phyloP scores from a whole-genome alignment of 2,329 filamentous ascomycete species.

The Pseudogymnoascus sp. region DNA sequence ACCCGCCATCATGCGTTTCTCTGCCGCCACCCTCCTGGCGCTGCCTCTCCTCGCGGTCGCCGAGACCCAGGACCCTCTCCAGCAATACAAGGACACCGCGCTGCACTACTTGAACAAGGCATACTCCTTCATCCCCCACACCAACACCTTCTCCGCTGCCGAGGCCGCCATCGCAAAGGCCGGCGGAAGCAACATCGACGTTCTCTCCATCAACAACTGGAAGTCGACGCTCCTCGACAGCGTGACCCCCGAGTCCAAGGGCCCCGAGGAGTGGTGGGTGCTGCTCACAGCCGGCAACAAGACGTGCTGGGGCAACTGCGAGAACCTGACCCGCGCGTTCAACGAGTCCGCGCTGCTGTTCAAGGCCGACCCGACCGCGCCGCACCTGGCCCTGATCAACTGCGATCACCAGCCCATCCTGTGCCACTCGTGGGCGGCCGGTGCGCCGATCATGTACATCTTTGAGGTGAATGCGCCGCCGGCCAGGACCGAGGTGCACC shows the following conservation, averaged over 20 bases:
- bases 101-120: conserved; percentile 57
- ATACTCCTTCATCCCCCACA: conserved; percentile 46
- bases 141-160: conserved; percentile 35
- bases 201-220: conserved; percentile 64
- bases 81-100: conserved; percentile 56
- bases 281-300: conserved; percentile 69
- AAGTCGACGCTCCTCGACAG: conserved; percentile 57
- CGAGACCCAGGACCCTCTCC: conserved; percentile 44
- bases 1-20: conserved; percentile 47
- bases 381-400: conserved; percentile 63
- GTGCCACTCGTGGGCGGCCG: conserved; percentile 66
- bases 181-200: conserved; percentile 45
- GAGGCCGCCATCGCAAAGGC: conserved; percentile 44
- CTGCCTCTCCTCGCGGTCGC: conserved; percentile 49
- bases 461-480: conserved; percentile 60
- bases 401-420: conserved; percentile 69
- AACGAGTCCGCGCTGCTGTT: conserved; percentile 60
- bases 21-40: conserved; percentile 42
- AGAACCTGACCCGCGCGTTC: conserved; percentile 55
- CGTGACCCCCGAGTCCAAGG: conserved; percentile 50
- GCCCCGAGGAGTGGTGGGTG: conserved; percentile 70
- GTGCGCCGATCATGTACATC: conserved; percentile 58
- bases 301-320: conserved; percentile 64
- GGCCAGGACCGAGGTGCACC: conserved; percentile 56
- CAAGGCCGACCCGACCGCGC: conserved; percentile 51